Evolutionary conservation across 495 filamentous ascomycete species (phyloP).

Genomic region (Delitschia confertaspora): DNA sequence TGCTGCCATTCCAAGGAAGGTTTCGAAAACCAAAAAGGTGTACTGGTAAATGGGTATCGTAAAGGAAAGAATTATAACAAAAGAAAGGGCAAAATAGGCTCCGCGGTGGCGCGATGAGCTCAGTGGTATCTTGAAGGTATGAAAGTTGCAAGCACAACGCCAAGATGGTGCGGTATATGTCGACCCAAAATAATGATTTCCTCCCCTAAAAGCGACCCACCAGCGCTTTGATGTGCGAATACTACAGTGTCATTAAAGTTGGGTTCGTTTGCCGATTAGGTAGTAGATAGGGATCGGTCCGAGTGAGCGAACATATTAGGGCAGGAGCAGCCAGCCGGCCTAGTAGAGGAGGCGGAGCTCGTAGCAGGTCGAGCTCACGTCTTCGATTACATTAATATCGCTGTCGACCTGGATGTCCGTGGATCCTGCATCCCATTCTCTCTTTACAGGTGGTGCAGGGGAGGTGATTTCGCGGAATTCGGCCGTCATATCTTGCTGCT

Average conservation of each 20-base stretch:
- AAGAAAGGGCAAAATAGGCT: constrained; percentile 10
- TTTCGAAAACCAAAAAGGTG: not conserved
- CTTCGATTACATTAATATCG: constrained; percentile 31
- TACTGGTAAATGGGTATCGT: constrained; percentile 28
- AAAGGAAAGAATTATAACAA: constrained; percentile 16
- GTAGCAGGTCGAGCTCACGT: constrained; percentile 32
- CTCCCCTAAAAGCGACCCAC: constrained; percentile 13
- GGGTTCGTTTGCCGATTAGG: constrained; percentile 4
- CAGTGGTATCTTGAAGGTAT: constrained; percentile 24
- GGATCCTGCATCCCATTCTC: constrained; percentile 37
- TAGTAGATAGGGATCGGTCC: not conserved
- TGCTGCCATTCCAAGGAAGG: too few species aligned
- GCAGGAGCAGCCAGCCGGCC: not conserved
- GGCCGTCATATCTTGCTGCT: constrained; percentile 83
- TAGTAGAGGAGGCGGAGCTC: constrained; percentile 38
- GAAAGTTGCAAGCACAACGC: constrained; percentile 10
- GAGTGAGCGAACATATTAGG: too few species aligned
- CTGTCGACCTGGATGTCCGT: constrained; percentile 38
- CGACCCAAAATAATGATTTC: not conserved
- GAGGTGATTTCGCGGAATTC: constrained; percentile 45
- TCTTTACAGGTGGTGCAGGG: constrained; percentile 23
- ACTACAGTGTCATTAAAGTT: constrained; percentile 25
- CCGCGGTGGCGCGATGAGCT: constrained; percentile 11
- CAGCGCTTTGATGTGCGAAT: constrained; percentile 23
- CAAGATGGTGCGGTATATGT: not conserved